Percentiles rank a stretch among this genome's conserved stretches.
Evolutionary conservation across 208 protist genomes (phyloP).

Genomic region (Blastocrithidia nonstop): DNA sequence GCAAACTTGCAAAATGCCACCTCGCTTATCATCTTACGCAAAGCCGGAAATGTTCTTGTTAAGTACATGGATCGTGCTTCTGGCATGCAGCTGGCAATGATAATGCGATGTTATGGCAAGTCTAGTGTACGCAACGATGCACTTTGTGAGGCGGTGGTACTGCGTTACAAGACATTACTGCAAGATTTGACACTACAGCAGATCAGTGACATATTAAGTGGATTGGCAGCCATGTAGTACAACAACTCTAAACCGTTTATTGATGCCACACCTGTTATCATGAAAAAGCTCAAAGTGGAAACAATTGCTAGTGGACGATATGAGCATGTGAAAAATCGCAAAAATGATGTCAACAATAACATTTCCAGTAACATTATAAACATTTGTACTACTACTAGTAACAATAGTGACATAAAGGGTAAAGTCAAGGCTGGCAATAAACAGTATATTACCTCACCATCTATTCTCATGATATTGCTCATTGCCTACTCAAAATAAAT

Average conservation of each 20-base stretch:
- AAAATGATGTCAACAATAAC: no score
- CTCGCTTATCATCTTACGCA: constrained; percentile 44
- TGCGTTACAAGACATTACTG: constrained; percentile 18
- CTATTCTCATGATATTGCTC: constrained; percentile 21
- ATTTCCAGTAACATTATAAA: no score
- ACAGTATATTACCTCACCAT: no score
- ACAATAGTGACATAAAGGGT: no score
- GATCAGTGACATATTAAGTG: constrained; percentile 24
- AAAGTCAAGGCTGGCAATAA: no score
- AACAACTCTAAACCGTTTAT: constrained; percentile 30
- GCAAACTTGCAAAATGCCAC: no score
- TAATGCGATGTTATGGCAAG: constrained; percentile 40
- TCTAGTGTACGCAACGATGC: constrained; percentile 53
- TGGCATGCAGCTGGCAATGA: constrained; percentile 29
- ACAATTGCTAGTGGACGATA: no score
- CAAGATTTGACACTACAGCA: constrained; percentile 16
- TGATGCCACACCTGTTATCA: constrained; percentile 26
- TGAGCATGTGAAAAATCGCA: no score
- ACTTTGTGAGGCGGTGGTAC: constrained; percentile 39
- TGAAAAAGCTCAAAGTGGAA: constrained; percentile 7
- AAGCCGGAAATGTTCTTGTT: constrained; percentile 19
- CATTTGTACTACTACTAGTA: constrained; percentile 4
- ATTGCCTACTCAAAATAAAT: constrained; percentile 60
- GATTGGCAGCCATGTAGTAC: constrained; percentile 50
- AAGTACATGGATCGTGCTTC: constrained; percentile 36